Conservation (phyloP, 371 early-diverging fungal genomes). For the Amoeboaphelidium protococcarum region DNA sequence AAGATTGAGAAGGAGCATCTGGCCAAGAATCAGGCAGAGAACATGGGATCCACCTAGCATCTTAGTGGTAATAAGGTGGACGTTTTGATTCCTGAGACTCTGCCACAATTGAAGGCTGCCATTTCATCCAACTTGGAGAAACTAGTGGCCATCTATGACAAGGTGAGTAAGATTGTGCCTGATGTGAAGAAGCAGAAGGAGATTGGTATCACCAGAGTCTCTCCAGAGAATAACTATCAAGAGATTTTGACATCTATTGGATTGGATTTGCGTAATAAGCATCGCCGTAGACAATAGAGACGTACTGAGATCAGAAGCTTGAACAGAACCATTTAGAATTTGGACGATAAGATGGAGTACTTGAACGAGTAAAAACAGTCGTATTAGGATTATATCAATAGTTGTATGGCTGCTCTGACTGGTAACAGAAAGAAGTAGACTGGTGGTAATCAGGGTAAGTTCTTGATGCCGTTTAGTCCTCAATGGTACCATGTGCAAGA, state of each 20-base stretch:
- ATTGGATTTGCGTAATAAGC: constrained; percentile 27
- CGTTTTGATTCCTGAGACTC: no score
- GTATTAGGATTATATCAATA: constrained; percentile 63
- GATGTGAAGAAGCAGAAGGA: no score
- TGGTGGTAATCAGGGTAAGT: constrained; percentile 42
- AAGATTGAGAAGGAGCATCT: no score
- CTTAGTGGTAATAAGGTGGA: no score
- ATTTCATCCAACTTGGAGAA: no score
- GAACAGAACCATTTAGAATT: constrained; percentile 40
- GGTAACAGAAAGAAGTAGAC: constrained; percentile 32
- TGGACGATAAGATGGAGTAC: constrained; percentile 50
- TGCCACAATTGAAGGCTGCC: no score
- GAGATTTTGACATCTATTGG: constrained; percentile 72
- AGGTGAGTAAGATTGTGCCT: no score
- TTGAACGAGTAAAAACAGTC: constrained; percentile 53
- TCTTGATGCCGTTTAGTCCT: constrained; percentile 49
- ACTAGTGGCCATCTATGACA: no score
- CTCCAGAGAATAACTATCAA: constrained; percentile 43
- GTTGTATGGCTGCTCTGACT: constrained; percentile 60
- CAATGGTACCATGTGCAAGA: constrained; percentile 78
- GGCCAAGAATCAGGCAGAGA: no score
- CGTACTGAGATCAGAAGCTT: constrained; percentile 39
- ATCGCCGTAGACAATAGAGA: constrained; percentile 47
- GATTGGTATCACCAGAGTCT: no score
- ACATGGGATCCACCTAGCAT: no score